Evolutionary conservation across 208 protist genomes (phyloP), one percentile per base, ranked within the genome.

Genomic region (Trypanosomatidae sp.): DNA sequence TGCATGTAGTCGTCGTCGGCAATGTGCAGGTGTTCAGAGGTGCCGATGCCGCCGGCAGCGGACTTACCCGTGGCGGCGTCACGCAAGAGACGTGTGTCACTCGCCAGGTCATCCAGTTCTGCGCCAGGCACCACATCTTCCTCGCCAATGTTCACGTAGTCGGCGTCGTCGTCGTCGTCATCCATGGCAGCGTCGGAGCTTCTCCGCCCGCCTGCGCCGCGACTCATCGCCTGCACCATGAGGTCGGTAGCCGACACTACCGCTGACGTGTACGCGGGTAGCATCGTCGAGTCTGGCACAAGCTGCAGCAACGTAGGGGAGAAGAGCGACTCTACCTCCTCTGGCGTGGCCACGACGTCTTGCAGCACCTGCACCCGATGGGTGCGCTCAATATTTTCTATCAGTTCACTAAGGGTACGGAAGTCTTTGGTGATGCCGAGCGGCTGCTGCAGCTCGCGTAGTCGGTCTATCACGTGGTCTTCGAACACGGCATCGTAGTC

Each of bases 241-340:
- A 95, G 73, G 19, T 92, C 78, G 36, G 91, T 77, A 13, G 89
- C 83, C 5, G 87, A 87, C 71, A 94, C 80, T 7, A 92, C 76
- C 9, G 88, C 69, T 7, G 85, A 78, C 22, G 80, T 84, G 82
- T 92, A 94, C 30, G 91, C 59, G 9, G 89, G 91, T 60, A 95
- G 78, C 69, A 90, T 77, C 28, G 88, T 95, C 13, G 91, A 84
- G 66, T 95, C 91, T 12, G 91, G 91, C 55, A 95, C 85, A 22
- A 95, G 84, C 69, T 93, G 91, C 73, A 92, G 80, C 56, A 95
- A 78, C 50, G 91, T 95, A 0, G 91, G 85, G 30, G 91, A 93
- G 71, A 95, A 81, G 39, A 95, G 79, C 6, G 87, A 80, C 81
- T 92, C 88, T 0, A 95, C 70, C 66, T 95, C 91, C 36, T 90